Conservation (phyloP, 2,329 filamentous ascomycete genomes). For the Colletotrichum sp. region DNA sequence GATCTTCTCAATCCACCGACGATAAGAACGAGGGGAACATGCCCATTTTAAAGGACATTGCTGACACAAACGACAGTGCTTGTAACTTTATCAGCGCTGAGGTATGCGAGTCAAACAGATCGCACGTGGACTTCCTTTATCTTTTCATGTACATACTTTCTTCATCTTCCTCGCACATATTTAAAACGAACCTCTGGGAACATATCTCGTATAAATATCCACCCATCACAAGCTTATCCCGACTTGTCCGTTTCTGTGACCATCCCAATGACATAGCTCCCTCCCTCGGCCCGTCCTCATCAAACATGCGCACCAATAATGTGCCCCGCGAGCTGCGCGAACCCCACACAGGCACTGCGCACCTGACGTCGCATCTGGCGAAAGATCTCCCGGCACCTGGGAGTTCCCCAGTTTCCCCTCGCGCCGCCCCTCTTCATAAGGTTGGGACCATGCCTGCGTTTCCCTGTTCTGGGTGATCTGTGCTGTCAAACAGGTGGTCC, state of each 20-base stretch:
- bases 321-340: not conserved
- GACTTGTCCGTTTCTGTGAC: not conserved
- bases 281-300: not conserved
- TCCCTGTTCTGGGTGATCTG: not conserved
- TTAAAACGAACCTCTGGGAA: not conserved
- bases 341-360: not conserved
- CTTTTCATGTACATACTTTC: not conserved
- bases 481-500: not conserved
- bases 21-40: not conserved
- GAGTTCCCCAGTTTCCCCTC: not conserved
- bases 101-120: not conserved
- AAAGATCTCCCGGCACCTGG: constrained; percentile 8
- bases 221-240: not conserved
- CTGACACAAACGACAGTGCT: constrained; percentile 1
- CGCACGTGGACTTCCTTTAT: not conserved
- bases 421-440: not conserved
- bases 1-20: fast-evolving
- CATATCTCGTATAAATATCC: not conserved
- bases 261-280: not conserved
- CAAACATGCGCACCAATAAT: constrained; percentile 15
- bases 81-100: not conserved
- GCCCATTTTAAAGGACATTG: not conserved
- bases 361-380: constrained; percentile 4
- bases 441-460: not conserved
- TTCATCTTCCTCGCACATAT: not conserved